Evolutionary conservation across 805 yeast genomes (phyloP).

Genomic region (Kurtzmaniella fragi): DNA sequence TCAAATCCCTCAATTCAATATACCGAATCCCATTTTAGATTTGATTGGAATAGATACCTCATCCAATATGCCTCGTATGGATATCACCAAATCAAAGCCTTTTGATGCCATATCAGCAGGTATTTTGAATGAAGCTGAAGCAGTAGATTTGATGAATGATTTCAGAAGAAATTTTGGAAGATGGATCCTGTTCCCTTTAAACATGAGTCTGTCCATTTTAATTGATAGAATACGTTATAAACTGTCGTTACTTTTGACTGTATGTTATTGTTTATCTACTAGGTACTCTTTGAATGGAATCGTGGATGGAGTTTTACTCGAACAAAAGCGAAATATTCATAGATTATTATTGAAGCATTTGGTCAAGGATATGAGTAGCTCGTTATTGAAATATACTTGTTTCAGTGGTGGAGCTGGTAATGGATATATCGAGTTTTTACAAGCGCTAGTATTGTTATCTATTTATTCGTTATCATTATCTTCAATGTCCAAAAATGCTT

Average conservation of each 20-base stretch:
- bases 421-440: constrained; percentile 54
- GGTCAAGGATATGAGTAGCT: constrained; percentile 42
- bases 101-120: constrained; percentile 50
- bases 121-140: constrained; percentile 45
- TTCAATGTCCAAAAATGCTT: constrained; percentile 23
- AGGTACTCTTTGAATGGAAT: constrained; percentile 38
- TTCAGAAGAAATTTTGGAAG: constrained; percentile 68
- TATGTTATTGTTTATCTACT: constrained; percentile 59
- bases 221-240: constrained; percentile 43
- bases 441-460: constrained; percentile 60
- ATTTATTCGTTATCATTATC: constrained; percentile 62
- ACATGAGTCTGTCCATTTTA: constrained; percentile 42
- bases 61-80: constrained; percentile 4
- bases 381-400: constrained; percentile 32
- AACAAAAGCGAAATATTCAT: constrained; percentile 29
- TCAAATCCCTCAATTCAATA: constrained; percentile 19
- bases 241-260: constrained; percentile 62
- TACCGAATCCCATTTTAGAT: constrained; percentile 34
- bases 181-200: constrained; percentile 70
- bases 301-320: constrained; percentile 15
- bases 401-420: constrained; percentile 12
- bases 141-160: constrained; percentile 44
- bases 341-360: constrained; percentile 41
- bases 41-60: constrained; percentile 14
- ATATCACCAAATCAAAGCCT: constrained; percentile 12